Base-by-base conservation (phyloP, 306 rosid species). In the Medicago lupulina region DNA sequence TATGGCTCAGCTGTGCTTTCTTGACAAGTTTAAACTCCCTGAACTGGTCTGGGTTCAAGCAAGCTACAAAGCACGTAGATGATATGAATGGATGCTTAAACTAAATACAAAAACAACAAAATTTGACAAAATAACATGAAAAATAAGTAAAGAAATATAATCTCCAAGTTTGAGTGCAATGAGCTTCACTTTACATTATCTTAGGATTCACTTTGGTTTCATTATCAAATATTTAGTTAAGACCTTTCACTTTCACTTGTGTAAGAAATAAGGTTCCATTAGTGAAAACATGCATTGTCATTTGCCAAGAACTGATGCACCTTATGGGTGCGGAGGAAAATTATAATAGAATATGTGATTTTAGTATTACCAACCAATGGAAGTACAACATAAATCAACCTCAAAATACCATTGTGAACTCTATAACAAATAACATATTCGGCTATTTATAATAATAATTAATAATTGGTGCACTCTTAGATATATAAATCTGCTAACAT, bases 1-100 rank as follows among this genome's bases (percentile, higher is more conserved):
- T 92, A 81, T 96, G 98, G 90, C 99, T 92, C 85, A 96, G 83
- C 71, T 90, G 92, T 12, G 70, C n/a, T 18, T 91, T 92, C 86
- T 89, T 89, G 62, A 86, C 89, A 73, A 92, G 97, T 83, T 92
- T 92, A 77, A 90, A 95, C 65, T 85, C 80, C 88, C 77, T 92
- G 88, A 89, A 96, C 21, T 71, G 83, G 62, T 89, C 89, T 14
- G 99, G 91, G 82, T 96, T 85, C 80, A 96, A 84, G 91, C 63
- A 63, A 71, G 77, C 99, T 95, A 74, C 64, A 80, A 80, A 71
- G 73, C 43, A 76, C 5, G 11, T 64, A 58, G 12, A 75, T 13
- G 9, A 72, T 23, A 73, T n/a, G n/a, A 70, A 49, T 76, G 60
- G 67, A 61, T 82, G 51, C 41, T 81, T 61, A 39, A 49, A 76